These are phyloP conservation scores for Agrostemma githago DNA, from an alignment of 148 eudicot genomes.

Conservation along the genomic window DNA sequence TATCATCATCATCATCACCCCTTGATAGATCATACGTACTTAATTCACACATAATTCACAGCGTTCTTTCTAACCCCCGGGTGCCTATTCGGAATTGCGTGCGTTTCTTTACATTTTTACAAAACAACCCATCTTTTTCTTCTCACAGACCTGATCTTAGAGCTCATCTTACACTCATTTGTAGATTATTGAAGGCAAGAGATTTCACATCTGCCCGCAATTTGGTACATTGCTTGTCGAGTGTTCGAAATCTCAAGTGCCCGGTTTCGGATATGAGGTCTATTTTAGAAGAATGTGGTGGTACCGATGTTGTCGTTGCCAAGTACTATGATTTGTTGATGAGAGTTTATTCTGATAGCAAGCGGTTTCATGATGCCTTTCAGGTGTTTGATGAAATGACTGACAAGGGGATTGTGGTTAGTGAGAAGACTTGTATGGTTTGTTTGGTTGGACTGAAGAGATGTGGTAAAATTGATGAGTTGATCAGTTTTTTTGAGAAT, in stretches of 20 bases:
- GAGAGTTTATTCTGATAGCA: conserved; percentile 59
- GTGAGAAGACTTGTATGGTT: conserved; percentile 82
- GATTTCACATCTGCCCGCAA: conserved; percentile 52
- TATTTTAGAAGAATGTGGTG: conserved; percentile 35
- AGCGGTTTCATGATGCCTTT: conserved; percentile 48
- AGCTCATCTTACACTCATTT: conserved; percentile 42
- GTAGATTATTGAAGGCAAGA: conserved; percentile 45
- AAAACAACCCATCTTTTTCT: conserved; percentile 28
- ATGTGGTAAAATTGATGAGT: conserved; percentile 32
- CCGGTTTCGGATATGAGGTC: conserved; percentile 40
- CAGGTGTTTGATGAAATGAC: conserved; percentile 68
- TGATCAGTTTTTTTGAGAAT: conserved; percentile 42
- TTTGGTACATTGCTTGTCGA: conserved; percentile 33
- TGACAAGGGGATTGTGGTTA: conserved; percentile 45
- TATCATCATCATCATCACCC: conserved; percentile 20
- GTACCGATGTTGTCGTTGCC: conserved; percentile 18
- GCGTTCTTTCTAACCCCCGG: conserved; percentile 54
- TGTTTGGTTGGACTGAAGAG: conserved; percentile 60
- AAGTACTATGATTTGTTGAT: conserved; percentile 72
- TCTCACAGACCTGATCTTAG: conserved; percentile 40
- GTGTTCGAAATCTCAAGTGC: conserved; percentile 33
- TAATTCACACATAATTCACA: conserved; percentile 39
- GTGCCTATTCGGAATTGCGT: conserved; percentile 49
- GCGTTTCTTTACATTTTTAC: conserved; percentile 49
- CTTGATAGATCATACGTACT: conserved; percentile 33